phyloP scores from a whole-genome alignment of 2,329 filamentous ascomycete genomes.

The Coniochaeta sp. region DNA sequence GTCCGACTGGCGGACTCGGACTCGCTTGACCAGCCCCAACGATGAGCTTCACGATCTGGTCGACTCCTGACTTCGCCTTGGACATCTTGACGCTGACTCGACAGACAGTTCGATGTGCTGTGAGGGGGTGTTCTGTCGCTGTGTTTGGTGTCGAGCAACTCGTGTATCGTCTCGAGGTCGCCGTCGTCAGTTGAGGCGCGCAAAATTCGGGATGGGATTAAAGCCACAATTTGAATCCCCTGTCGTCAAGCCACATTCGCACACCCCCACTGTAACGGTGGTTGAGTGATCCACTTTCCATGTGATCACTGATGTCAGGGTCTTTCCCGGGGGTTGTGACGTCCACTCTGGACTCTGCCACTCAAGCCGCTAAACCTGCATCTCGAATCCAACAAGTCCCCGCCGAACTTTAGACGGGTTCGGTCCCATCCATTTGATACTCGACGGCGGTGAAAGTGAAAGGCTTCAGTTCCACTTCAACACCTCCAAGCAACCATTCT shows the following conservation, averaged over 20 bases:
- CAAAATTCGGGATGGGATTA: background rate
- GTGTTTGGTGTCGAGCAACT: background rate
- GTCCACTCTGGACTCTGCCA: too few species aligned
- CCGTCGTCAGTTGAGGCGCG: background rate
- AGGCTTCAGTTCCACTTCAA: background rate
- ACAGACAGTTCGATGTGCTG: background rate
- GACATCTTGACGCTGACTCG: constrained; percentile 36
- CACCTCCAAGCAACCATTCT: background rate
- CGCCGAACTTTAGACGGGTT: background rate
- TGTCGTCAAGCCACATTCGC: background rate
- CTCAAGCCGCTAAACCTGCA: background rate
- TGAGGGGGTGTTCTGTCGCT: background rate
- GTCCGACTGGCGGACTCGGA: constrained; percentile 92
- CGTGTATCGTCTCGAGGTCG: background rate
- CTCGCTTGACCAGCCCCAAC: constrained; percentile 93
- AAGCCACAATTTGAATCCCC: constrained; percentile 1
- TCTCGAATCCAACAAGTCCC: background rate
- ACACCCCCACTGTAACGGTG: background rate
- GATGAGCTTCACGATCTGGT: constrained; percentile 92
- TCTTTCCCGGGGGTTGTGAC: background rate
- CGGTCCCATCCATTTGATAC: background rate
- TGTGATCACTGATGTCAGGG: background rate
- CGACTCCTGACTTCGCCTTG: constrained; percentile 36
- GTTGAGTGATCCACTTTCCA: background rate
- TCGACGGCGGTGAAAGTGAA: constrained; percentile 1